Base-by-base conservation (phyloP, 352 stramenopile genomes). In the Phytophthora cactorum region DNA sequence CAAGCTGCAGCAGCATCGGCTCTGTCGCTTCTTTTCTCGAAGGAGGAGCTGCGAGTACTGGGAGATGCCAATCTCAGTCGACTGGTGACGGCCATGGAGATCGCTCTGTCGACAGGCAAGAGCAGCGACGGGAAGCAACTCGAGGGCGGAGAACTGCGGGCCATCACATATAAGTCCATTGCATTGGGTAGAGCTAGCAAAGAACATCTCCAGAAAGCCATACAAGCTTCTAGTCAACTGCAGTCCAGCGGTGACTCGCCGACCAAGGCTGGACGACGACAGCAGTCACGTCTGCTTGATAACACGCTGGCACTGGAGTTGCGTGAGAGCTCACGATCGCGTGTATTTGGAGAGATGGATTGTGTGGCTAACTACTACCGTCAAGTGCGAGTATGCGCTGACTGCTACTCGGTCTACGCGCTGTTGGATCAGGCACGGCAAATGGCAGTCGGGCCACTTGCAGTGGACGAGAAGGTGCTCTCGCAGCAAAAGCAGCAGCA, bases 331-430 rank as follows among this genome's bases (percentile, higher is more conserved):
- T 89, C 79, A 1, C 73, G 82, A 7, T 62, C 77, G 5, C 79
- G 81, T 2, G 63, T 88, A 27, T 88, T 80, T 32, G 80, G 79
- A 14, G 79, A 88, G 38, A 66, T 90, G 52, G 83, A 89, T 11
- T 70, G 78, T 22, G 68, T 88, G 2, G 79, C 86, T 7, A 94
- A 90, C 49, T 90, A 90, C 51, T 97, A 97, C 57, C 80, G 86
- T 25, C 81, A 95, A 46, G 84, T 97, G 28, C 75, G 84, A 14
- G 92, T 98, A 9, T 98, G 93, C 56, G 31, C 32, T 14, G 75
- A 90, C 55, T 98, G 93, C 76, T 95, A 88, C 61, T 80, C 82
- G 66, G 81, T 97, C 28, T 98, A 98, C 78, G 69, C 77, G 28
- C 68, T 96, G 43, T 72, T 98, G 17, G 90, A 96, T 62, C 75